Percentiles rank a stretch among this genome's conserved stretches.
phyloP scores from a whole-genome alignment of 23 red algal species.

The Rhodosorus marinus region DNA sequence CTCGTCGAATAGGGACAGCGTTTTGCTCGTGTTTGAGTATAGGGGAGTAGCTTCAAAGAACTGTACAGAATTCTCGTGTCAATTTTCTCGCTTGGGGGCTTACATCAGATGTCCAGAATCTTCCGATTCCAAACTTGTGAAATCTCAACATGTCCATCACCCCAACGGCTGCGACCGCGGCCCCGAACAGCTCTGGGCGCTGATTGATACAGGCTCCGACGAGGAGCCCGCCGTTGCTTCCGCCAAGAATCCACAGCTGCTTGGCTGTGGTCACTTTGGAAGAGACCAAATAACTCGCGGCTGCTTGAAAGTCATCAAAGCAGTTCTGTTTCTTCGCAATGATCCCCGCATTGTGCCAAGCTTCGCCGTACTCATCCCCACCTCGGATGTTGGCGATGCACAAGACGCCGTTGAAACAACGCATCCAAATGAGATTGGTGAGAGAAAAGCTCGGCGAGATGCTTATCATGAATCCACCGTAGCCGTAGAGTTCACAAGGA shows the following conservation, averaged over 20 bases:
- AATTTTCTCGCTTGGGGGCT: too few relatives aligned
- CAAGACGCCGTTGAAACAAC: conserved; percentile 28
- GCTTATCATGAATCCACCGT: conserved; percentile 59
- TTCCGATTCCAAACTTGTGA: conserved; percentile 42
- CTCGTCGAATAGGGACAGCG: too few relatives aligned
- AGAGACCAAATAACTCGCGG: conserved; percentile 13
- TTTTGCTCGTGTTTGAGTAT: too few relatives aligned
- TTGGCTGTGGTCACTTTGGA: background rate
- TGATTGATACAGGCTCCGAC: conserved; percentile 60
- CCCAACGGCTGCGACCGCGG: conserved; percentile 42
- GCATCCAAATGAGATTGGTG: conserved; percentile 16
- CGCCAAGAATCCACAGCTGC: conserved; percentile 42
- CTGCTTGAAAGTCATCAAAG: conserved; percentile 56
- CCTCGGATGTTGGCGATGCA: conserved; percentile 61
- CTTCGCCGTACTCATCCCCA: conserved; percentile 34
- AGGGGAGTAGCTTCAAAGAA: too few relatives aligned
- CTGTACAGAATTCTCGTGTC: too few relatives aligned
- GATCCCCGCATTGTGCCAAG: conserved; percentile 65
- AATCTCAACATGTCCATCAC: conserved; percentile 55
- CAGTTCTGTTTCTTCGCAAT: conserved; percentile 34
- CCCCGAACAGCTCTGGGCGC: conserved; percentile 38
- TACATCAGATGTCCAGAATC: too few relatives aligned
- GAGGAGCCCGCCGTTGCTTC: conserved; percentile 57
- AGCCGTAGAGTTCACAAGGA: conserved; percentile 50
- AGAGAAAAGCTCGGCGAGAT: conserved; percentile 35